Conservation (phyloP, 768 basidiomycete species). For the Lentinula raphanica region DNA sequence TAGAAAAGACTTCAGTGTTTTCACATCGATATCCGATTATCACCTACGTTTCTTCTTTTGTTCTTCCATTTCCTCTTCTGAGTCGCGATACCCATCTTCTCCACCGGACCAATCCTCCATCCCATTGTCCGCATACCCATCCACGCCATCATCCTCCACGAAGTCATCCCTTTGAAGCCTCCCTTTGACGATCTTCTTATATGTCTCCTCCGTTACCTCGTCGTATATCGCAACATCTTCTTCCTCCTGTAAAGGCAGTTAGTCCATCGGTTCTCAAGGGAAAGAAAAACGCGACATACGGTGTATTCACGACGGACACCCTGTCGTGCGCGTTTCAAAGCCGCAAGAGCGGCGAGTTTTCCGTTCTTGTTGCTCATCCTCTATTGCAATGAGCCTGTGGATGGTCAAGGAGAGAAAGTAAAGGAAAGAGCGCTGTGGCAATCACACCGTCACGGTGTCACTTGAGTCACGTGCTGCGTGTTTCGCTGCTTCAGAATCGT, state of each 20-base stretch:
- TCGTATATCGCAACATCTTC: slow-evolving; percentile 77
- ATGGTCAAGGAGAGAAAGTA: no score
- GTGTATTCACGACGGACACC: slow-evolving; percentile 56
- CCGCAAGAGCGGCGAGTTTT: slow-evolving; percentile 48
- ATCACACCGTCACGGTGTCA: no score
- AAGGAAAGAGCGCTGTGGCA: no score
- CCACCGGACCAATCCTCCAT: slow-evolving; percentile 87
- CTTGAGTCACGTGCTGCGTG: no score
- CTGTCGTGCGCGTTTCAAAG: slow-evolving; percentile 54
- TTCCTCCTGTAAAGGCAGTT: slow-evolving; percentile 25
- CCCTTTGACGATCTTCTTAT: slow-evolving; percentile 76
- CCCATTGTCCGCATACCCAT: slow-evolving; percentile 93
- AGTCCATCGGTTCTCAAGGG: neutral
- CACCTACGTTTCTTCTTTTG: slow-evolving; percentile 38
- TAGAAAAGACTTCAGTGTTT: slow-evolving; percentile 5
- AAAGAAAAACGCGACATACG: slow-evolving; percentile 30
- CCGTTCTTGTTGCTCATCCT: slow-evolving; percentile 18
- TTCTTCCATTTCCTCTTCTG: slow-evolving; percentile 46
- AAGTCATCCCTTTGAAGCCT: slow-evolving; percentile 89
- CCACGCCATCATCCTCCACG: slow-evolving; percentile 88
- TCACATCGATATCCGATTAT: neutral
- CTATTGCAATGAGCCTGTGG: neutral
- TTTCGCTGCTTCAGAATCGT: no score
- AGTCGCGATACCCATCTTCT: slow-evolving; percentile 51
- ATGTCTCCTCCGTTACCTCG: slow-evolving; percentile 86